Percentiles rank a stretch among this genome's conserved stretches.
These are phyloP conservation scores for Pichia sp. DNA, from an alignment of 1,139 yeast species.

Conservation along the genomic window DNA sequence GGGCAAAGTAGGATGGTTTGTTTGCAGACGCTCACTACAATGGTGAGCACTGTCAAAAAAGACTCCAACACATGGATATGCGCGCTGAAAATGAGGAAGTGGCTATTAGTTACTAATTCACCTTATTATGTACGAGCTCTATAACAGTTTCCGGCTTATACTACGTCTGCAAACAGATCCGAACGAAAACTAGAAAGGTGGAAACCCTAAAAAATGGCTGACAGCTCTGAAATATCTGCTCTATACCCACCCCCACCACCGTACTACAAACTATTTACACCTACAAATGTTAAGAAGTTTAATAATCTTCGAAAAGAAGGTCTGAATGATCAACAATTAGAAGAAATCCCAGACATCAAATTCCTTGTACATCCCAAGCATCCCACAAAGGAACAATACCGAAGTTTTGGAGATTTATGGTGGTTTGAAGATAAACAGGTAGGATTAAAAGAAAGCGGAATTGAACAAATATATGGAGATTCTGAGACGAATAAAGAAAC, in stretches of 20 bases:
- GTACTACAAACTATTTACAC: slow-evolving; percentile 46
- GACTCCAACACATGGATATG: not conserved
- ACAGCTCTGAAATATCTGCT: slow-evolving; percentile 33
- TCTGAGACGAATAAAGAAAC: slow-evolving; percentile 6
- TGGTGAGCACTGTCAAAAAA: not conserved
- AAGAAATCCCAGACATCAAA: slow-evolving; percentile 38
- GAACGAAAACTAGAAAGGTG: not conserved
- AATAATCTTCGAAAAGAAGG: slow-evolving; percentile 19
- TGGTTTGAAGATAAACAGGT: slow-evolving; percentile 54
- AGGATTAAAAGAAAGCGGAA: slow-evolving; percentile 48
- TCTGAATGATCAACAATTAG: slow-evolving; percentile 20
- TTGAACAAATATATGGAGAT: slow-evolving; percentile 44
- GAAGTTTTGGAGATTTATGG: slow-evolving; percentile 60
- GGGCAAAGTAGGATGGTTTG: not conserved
- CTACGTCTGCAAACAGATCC: not conserved
- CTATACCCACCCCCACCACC: slow-evolving; percentile 62
- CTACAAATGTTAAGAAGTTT: slow-evolving; percentile 27
- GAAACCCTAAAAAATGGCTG: slow-evolving; percentile 1
- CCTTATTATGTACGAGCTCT: too few relatives aligned
- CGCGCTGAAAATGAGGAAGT: not conserved
- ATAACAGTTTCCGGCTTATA: too few relatives aligned
- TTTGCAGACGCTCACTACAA: not conserved
- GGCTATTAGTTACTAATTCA: not conserved
- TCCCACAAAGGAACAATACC: slow-evolving; percentile 46
- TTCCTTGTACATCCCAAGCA: slow-evolving; percentile 46